A percentile compares a stretch with the other conserved stretches of the same genome.
These are phyloP conservation scores for Cenchrus purpureus DNA, from an alignment of 176 grass and related monocot genomes.

Conservation along the genomic window DNA sequence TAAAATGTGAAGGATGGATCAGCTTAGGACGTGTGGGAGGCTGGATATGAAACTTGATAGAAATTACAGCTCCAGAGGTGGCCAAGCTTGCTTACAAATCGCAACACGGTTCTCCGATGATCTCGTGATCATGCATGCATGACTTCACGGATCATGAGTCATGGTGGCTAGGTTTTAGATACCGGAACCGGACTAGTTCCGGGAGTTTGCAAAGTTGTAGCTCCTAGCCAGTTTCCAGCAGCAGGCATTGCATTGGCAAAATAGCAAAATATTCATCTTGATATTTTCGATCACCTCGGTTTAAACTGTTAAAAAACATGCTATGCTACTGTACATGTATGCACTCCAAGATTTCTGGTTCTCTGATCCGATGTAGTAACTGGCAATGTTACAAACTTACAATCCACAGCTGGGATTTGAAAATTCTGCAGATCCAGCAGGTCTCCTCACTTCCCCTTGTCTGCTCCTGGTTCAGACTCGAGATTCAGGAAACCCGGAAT, in stretches of 20 bases:
- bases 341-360: slow-evolving; percentile 19
- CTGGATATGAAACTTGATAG: background rate
- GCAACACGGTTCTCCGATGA: background rate
- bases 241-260: background rate
- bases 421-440: slow-evolving; percentile 18
- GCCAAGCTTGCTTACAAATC: background rate
- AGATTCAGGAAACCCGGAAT: slow-evolving; percentile 35
- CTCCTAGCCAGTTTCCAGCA: background rate
- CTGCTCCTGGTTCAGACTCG: slow-evolving; percentile 12
- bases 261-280: background rate
- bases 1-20: background rate
- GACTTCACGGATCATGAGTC: slow-evolving; percentile 6
- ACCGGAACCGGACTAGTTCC: background rate
- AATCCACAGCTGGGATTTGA: slow-evolving; percentile 4
- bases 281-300: background rate
- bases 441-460: slow-evolving; percentile 16
- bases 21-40: background rate
- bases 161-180: slow-evolving; percentile 7
- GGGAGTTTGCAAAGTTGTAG: background rate
- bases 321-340: background rate
- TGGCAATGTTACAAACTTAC: background rate
- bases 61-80: slow-evolving; percentile 34
- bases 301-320: background rate
- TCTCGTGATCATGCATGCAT: background rate
- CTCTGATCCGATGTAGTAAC: background rate